Conservation (phyloP, 1,139 yeast species). For the Candida frijolesensis region DNA sequence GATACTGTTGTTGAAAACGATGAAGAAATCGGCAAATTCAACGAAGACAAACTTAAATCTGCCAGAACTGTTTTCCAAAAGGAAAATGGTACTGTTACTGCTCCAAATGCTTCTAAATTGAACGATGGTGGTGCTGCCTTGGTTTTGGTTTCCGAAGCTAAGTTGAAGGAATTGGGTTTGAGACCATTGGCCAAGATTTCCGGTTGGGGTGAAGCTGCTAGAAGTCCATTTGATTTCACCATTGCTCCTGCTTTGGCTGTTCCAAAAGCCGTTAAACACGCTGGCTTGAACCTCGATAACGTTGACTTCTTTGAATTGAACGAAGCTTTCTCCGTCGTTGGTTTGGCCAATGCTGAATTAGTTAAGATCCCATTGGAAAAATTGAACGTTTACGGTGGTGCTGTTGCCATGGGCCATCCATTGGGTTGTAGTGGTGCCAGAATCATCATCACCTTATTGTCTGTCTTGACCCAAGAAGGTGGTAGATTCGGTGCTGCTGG, state of each 20-base stretch:
- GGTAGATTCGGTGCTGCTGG: conserved; percentile 95
- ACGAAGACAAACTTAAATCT: conserved; percentile 70
- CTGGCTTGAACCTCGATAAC: conserved; percentile 58
- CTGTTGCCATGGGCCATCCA: conserved; percentile 97
- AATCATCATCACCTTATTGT: conserved; percentile 79
- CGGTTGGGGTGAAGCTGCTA: conserved; percentile 99
- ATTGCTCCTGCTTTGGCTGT: conserved; percentile 92
- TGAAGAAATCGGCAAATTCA: conserved; percentile 72
- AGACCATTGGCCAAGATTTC: conserved; percentile 84
- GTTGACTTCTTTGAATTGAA: conserved; percentile 88
- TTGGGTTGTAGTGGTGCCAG: conserved; percentile 98
- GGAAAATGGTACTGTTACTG: conserved; percentile 93
- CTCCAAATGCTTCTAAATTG: conserved; percentile 92
- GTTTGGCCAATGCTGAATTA: conserved; percentile 83
- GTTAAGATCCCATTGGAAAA: conserved; percentile 65
- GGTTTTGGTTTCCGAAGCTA: conserved; percentile 77
- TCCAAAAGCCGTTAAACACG: conserved; percentile 93
- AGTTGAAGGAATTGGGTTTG: conserved; percentile 80
- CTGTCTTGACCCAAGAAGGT: conserved; percentile 74
- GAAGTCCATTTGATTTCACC: conserved; percentile 90
- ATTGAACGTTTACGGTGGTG: conserved; percentile 96
- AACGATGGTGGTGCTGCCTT: conserved; percentile 98
- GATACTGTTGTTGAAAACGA: conserved; percentile 70
- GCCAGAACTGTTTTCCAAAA: conserved; percentile 94
- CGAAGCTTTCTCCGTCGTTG: conserved; percentile 97